Percentiles rank a stretch among this genome's conserved stretches.
Evolutionary conservation across 176 grass and related monocot genomes (phyloP).

Genomic region (Typha latifolia): DNA sequence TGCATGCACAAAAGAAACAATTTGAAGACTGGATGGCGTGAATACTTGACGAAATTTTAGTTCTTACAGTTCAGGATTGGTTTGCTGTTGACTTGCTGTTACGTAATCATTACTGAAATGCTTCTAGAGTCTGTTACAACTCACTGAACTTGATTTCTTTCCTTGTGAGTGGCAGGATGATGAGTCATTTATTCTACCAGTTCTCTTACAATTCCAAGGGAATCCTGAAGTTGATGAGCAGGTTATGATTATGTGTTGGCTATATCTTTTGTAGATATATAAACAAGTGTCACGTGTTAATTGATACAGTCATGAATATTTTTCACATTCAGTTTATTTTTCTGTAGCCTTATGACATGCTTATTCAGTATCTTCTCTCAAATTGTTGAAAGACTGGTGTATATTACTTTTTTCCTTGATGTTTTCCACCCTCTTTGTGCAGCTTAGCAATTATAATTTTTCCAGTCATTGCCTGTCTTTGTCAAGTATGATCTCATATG

Average conservation of each 20-base stretch:
- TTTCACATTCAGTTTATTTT: not conserved
- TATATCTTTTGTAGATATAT: slow-evolving; percentile 2
- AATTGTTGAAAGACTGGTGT: not conserved
- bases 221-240: slow-evolving; percentile 91
- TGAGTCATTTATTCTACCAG: slow-evolving; percentile 92
- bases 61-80: not conserved
- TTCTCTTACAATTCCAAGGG: slow-evolving; percentile 81
- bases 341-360: not conserved
- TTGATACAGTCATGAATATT: not conserved
- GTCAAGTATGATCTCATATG: no score
- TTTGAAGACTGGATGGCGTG: no score
- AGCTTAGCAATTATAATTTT: no score
- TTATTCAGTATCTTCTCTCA: not conserved
- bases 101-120: not conserved
- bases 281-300: not conserved
- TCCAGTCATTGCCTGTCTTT: no score
- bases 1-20: no score
- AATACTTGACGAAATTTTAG: no score
- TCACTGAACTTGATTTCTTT: not conserved
- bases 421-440: not conserved
- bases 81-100: not conserved
- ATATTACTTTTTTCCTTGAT: not conserved
- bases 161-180: slow-evolving; percentile 51
- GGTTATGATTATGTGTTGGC: slow-evolving; percentile 30
- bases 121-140: not conserved